Evolutionary conservation across 2,329 filamentous ascomycete species (phyloP), one percentile per base, ranked within the genome.

Genomic region (Calonectria multiphialidica): DNA sequence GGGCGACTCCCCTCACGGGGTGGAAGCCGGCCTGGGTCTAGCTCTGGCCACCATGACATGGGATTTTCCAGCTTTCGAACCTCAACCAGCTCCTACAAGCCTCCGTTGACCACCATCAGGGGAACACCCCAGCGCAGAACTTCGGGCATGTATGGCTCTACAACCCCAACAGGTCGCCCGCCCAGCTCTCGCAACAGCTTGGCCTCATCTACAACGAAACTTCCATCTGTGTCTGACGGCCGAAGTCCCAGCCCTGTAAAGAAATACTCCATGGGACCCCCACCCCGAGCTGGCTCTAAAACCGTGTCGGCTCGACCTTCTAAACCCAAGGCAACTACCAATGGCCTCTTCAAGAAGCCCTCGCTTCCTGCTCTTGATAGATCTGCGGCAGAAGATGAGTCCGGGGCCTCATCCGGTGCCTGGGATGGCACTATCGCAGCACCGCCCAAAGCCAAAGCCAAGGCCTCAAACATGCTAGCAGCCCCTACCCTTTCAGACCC

Each of bases 321-420:
- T 12, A 88, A 89, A 78, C 78, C 87, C 13, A 88, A 88, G 25
- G 85, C 87, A n/a, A 89, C 91, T 0, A 79, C 89, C 0, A 88
- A 86, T 72, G 87, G 88, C 0, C 80, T 91, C 1, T 88, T 88
- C 73, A 88, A 87, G 72, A 93, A 92, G 73, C 87, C 90, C 1
- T 88, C 89, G 0, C 80, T 87, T 18, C 83, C 86, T 9, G 83
- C 83, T 1, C 74, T 90, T 9, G 80, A 82, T 21, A 71, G 71
- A 21, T 70, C 75, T 9, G 72, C 79, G 5, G 21, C 78, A 0
- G 62, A 75, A 21, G 68, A 65, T 6, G 68, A 74, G 12, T 75
- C 77, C 16, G 73, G 70, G 12, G 78, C 75, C 21, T 75, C 76
- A 1, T 72, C 75, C 0, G 75, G 68, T 9, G 64, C 71, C 1